Evolutionary conservation across 1,284 basidiomycete species (phyloP).

Genomic region (Neotropicomus parvogracilis): DNA sequence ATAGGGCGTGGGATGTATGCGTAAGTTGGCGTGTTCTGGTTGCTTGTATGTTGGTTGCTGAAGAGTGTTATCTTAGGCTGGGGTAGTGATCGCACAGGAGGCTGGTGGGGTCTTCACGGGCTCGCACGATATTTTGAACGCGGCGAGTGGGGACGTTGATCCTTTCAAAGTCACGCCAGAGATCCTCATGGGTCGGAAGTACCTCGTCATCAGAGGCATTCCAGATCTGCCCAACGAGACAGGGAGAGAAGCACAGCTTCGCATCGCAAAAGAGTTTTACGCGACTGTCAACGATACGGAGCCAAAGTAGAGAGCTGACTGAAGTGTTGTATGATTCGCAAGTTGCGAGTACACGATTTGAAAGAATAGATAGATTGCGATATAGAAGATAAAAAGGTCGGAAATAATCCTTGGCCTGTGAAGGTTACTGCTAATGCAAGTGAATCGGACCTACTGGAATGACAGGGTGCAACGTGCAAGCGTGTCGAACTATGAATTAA

Average conservation of each 20-base stretch:
- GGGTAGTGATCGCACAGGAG: conserved; percentile 90
- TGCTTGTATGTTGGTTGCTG: neutral
- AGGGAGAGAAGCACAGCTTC: conserved; percentile 68
- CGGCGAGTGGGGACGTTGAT: conserved; percentile 36
- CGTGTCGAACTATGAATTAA: too few relatives aligned
- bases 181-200: conserved; percentile 81
- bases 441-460: too few relatives aligned
- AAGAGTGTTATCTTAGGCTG: conserved; percentile 49
- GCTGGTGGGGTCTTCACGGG: conserved; percentile 81
- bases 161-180: conserved; percentile 61
- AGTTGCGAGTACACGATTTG: too few relatives aligned
- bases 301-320: conserved; percentile 30
- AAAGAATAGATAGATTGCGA: too few relatives aligned
- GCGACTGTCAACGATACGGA: conserved; percentile 73
- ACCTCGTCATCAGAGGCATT: conserved; percentile 75
- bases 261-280: conserved; percentile 84
- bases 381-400: too few relatives aligned
- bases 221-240: conserved; percentile 60
- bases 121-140: conserved; percentile 50
- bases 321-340: neutral
- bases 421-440: too few relatives aligned
- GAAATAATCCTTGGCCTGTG: too few relatives aligned
- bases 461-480: too few relatives aligned
- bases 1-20: conserved; percentile 81
- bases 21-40: conserved; percentile 39